Evolutionary conservation across 805 yeast species (phyloP).

Genomic region (Yamadazyma nakazawae): DNA sequence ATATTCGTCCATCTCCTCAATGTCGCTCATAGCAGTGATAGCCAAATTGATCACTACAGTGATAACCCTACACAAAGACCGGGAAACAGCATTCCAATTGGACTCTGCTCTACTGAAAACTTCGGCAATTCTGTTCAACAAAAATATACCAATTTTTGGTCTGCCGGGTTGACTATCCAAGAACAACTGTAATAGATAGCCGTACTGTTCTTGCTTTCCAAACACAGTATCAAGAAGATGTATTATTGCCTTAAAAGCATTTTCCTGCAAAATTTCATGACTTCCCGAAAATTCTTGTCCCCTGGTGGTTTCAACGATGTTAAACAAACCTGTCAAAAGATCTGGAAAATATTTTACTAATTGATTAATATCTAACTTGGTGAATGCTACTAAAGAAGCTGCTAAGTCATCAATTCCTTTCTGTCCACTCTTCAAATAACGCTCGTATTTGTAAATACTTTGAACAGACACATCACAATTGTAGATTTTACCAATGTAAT

Average conservation of each 20-base stretch:
- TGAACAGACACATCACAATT: slow-evolving; percentile 57
- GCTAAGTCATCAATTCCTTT: slow-evolving; percentile 44
- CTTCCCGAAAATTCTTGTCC: slow-evolving; percentile 22
- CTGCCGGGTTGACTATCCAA: slow-evolving; percentile 31
- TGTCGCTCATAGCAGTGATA: slow-evolving; percentile 20
- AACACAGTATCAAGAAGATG: slow-evolving; percentile 60
- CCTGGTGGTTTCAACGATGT: slow-evolving; percentile 27
- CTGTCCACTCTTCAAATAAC: slow-evolving; percentile 41
- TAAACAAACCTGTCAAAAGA: slow-evolving; percentile 38
- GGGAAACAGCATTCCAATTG: slow-evolving; percentile 60
- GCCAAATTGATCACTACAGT: slow-evolving; percentile 48
- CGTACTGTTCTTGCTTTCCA: slow-evolving; percentile 64
- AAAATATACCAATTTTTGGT: slow-evolving; percentile 50
- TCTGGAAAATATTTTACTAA: slow-evolving; percentile 62
- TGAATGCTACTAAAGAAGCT: slow-evolving; percentile 46
- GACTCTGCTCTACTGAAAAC: slow-evolving; percentile 47
- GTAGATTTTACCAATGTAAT: slow-evolving; percentile 65
- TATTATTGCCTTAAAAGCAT: slow-evolving; percentile 53
- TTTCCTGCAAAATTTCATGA: slow-evolving; percentile 30
- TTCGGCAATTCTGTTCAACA: slow-evolving; percentile 45
- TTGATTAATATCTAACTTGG: slow-evolving; percentile 51
- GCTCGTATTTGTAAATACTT: slow-evolving; percentile 52
- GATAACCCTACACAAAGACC: slow-evolving; percentile 61
- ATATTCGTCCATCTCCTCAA: slow-evolving; percentile 16
- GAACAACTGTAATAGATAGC: slow-evolving; percentile 53